Conservation (phyloP, 192 early-diverging fungal genomes). For the Coemansia sp. region DNA sequence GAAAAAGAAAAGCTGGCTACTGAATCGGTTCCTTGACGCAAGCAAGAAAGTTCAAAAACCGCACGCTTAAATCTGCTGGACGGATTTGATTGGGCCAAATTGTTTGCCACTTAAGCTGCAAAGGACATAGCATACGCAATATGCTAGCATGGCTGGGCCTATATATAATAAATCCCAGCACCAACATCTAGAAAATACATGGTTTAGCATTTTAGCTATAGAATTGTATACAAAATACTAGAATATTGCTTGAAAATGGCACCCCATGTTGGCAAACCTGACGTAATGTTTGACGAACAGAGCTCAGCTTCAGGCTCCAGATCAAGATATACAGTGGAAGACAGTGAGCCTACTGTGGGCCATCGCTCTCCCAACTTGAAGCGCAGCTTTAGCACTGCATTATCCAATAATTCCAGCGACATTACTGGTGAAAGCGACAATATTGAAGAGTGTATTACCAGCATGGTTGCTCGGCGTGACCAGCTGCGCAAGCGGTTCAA, state of each 20-base stretch:
- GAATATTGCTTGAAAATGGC: neutral
- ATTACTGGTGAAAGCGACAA: neutral
- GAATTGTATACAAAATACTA: neutral
- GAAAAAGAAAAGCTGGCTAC: neutral
- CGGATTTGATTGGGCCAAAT: neutral
- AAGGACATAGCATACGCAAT: neutral
- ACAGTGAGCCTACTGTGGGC: neutral
- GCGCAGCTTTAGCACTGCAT: neutral
- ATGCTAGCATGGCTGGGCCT: no score
- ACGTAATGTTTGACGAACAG: neutral
- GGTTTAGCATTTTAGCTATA: neutral
- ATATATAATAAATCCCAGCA: no score
- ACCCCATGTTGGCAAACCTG: neutral
- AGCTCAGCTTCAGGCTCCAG: neutral
- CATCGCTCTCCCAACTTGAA: constrained; percentile 2
- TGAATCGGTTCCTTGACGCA: neutral
- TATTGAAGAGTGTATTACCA: constrained; percentile 27
- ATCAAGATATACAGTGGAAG: neutral
- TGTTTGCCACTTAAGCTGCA: neutral
- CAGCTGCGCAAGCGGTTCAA: constrained; percentile 49
- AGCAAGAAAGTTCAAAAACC: neutral
- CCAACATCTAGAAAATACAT: neutral
- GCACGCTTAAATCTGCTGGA: constrained; percentile 3
- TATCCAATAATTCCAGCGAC: neutral
- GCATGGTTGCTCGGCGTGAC: constrained; percentile 36